These are phyloP conservation scores for Colletotrichum sp. DNA, from an alignment of 2,329 filamentous ascomycete genomes.

Conservation along the genomic window DNA sequence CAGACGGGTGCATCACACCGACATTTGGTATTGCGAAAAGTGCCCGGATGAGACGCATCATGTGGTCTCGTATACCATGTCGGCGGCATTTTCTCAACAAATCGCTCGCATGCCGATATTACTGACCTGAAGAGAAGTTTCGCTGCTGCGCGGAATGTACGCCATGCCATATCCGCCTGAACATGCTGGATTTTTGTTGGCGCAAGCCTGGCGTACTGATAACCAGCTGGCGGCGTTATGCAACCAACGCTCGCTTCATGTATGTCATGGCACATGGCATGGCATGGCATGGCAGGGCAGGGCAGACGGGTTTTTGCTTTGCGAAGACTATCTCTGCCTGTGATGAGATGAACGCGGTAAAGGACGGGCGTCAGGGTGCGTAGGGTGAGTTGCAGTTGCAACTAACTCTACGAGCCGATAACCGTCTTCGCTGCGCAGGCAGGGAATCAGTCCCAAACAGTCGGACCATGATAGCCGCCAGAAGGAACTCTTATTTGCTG, in stretches of 20 bases:
- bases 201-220: background rate
- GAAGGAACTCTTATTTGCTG: background rate
- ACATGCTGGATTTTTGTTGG: background rate
- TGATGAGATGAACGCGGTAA: conserved; percentile 8
- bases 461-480: background rate
- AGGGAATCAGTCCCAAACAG: background rate
- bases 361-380: background rate
- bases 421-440: background rate
- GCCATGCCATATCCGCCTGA: background rate
- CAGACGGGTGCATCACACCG: conserved; percentile 13
- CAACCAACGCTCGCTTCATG: conserved; percentile 9
- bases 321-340: background rate
- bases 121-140: background rate
- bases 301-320: background rate
- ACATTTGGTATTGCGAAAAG: conserved; percentile 12
- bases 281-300: background rate
- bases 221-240: background rate
- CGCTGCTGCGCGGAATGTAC: background rate
- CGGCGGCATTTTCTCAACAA: background rate
- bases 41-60: background rate
- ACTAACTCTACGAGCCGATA: background rate
- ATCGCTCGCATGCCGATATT: background rate
- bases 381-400: background rate
- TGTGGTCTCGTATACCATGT: background rate
- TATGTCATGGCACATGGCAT: conserved; percentile 16